phyloP scores from a whole-genome alignment of 2,329 filamentous ascomycete genomes.

The Phyllosticta citriasiana region DNA sequence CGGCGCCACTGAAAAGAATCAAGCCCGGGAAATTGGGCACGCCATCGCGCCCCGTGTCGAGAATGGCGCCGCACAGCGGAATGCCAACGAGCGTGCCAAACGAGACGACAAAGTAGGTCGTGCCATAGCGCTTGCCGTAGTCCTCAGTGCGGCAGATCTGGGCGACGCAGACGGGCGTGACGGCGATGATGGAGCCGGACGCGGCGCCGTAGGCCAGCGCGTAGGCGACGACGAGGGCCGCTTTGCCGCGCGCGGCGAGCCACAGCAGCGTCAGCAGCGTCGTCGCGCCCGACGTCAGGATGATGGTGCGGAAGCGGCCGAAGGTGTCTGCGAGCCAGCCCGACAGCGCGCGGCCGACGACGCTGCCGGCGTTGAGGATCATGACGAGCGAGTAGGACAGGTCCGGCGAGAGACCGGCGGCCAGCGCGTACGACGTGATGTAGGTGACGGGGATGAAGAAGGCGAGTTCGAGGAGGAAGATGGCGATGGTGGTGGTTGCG shows the following conservation, averaged over 20 bases:
- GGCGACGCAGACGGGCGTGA: slow-evolving; percentile 53
- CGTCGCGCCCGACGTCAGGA: slow-evolving; percentile 32
- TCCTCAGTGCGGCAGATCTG: slow-evolving; percentile 49
- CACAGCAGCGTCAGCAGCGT: slow-evolving; percentile 33
- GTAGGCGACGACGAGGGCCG: slow-evolving; percentile 24
- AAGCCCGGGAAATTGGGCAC: slow-evolving; percentile 13
- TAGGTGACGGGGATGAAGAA: slow-evolving; percentile 9
- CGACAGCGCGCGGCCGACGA: slow-evolving; percentile 43
- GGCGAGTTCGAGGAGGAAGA: slow-evolving; percentile 8
- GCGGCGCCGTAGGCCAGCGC: slow-evolving; percentile 44
- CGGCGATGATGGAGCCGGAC: slow-evolving; percentile 53
- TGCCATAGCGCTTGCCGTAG: slow-evolving; percentile 53
- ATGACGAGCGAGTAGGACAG: slow-evolving; percentile 1
- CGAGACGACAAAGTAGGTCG: slow-evolving; percentile 48
- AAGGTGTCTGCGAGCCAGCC: slow-evolving; percentile 40
- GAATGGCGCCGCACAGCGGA: slow-evolving; percentile 48
- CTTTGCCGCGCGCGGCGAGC: slow-evolving; percentile 40
- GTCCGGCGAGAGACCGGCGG: background rate
- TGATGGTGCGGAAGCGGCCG: slow-evolving; percentile 42
- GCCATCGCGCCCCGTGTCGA: slow-evolving; percentile 12
- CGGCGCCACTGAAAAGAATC: slow-evolving; percentile 16
- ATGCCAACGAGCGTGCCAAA: slow-evolving; percentile 54
- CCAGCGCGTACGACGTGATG: slow-evolving; percentile 3
- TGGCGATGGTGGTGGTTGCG: background rate
- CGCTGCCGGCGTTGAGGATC: slow-evolving; percentile 10